Conservation (phyloP, 768 basidiomycete genomes). For the Arthromyces matolae region DNA sequence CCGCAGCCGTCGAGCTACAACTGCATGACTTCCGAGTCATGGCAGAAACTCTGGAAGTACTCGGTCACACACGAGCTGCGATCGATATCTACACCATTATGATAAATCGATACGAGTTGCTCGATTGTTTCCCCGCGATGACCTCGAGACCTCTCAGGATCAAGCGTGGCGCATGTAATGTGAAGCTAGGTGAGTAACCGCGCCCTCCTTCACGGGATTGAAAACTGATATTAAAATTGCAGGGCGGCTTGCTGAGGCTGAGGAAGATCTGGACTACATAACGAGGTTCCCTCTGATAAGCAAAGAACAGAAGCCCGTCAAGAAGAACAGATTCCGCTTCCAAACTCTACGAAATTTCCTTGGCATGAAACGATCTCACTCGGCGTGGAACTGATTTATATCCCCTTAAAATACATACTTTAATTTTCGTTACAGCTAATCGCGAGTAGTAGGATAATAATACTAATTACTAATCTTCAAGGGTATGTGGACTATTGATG, state of each 20-base stretch:
- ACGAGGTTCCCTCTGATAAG: neutral
- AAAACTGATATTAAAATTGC: neutral
- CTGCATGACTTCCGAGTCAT: constrained; percentile 1
- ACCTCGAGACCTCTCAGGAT: constrained; percentile 1
- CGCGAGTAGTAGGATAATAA: no score
- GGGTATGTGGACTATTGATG: no score
- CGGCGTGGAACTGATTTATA: neutral
- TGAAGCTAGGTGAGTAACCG: neutral
- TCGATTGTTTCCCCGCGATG: neutral
- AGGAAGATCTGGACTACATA: constrained; percentile 3
- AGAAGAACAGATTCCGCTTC: neutral
- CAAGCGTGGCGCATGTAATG: neutral
- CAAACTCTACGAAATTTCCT: neutral
- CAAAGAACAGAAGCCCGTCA: neutral
- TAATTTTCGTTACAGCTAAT: no score
- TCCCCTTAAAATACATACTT: neutral
- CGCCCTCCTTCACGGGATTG: neutral
- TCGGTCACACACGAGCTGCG: neutral
- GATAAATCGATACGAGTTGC: constrained; percentile 1
- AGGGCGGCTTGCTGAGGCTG: constrained; percentile 1
- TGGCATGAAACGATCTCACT: neutral
- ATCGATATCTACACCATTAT: neutral
- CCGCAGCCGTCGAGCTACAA: neutral
- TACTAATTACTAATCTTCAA: no score
- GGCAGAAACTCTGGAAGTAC: constrained; percentile 1